Conservation (phyloP, 2,329 filamentous ascomycete genomes). For the Apiospora phragmitis region DNA sequence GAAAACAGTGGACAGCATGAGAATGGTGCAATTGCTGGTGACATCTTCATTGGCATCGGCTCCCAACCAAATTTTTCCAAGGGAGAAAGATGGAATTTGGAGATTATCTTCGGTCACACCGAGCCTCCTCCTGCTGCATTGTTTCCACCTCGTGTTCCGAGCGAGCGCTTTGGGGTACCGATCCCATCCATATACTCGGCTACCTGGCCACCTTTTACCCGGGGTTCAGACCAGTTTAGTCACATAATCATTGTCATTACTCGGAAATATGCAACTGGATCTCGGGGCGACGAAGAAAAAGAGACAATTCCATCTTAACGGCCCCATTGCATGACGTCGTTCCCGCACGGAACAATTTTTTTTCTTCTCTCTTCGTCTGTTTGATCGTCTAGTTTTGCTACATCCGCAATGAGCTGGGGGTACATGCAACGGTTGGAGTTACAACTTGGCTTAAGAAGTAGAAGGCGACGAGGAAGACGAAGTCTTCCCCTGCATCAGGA, state of each 20-base stretch:
- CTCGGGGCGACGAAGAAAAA: not conserved
- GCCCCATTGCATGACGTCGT: slow-evolving; percentile 6
- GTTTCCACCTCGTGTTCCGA: not conserved
- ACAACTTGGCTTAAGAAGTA: not conserved
- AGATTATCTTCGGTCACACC: not conserved
- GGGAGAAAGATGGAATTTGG: not conserved
- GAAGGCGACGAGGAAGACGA: not conserved
- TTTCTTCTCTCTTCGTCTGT: not conserved
- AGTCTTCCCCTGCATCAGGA: not conserved
- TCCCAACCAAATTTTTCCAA: not conserved
- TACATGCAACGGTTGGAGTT: not conserved
- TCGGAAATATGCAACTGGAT: not conserved
- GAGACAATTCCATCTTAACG: not conserved
- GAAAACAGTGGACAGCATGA: not conserved
- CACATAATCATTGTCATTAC: not conserved
- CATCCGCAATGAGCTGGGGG: not conserved
- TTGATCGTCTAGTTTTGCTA: slow-evolving; percentile 3
- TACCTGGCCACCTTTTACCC: not conserved
- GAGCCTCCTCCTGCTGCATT: not conserved
- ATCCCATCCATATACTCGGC: not conserved
- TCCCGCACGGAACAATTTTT: not conserved
- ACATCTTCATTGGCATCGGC: not conserved
- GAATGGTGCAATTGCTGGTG: slow-evolving; percentile 5
- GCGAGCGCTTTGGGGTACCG: not conserved
- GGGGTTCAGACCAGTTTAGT: not conserved